phyloP scores from a whole-genome alignment of 169 alveolate genomes.

The Besnoitia besnoiti region DNA sequence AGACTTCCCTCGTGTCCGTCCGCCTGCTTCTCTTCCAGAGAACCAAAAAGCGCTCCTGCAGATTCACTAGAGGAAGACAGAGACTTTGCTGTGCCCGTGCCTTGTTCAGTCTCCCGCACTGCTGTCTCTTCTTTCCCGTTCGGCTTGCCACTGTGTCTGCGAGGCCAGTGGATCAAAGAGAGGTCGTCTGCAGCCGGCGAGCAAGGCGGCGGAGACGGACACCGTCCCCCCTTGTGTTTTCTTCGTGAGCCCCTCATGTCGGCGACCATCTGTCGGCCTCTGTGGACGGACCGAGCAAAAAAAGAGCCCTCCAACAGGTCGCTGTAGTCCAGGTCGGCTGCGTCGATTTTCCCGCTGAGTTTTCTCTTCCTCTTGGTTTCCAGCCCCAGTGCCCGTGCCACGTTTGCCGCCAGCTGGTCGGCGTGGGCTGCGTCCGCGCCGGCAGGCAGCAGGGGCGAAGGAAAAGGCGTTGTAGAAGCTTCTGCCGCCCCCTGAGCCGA shows the following conservation, averaged over 20 bases:
- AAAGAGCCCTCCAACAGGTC: neutral
- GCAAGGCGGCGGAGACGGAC: neutral
- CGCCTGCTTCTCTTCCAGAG: too few relatives aligned
- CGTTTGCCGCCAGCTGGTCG: neutral
- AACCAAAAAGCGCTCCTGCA: too few relatives aligned
- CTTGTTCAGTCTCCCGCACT: neutral
- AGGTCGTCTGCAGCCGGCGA: neutral
- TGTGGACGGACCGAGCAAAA: neutral
- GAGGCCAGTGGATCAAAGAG: neutral
- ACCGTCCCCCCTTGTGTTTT: neutral
- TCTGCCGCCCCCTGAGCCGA: neutral
- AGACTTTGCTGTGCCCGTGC: neutral
- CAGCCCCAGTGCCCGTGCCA: neutral
- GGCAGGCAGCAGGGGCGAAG: neutral
- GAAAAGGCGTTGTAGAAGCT: neutral
- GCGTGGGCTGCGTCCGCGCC: neutral
- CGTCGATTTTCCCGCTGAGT: too few relatives aligned
- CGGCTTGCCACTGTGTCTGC: too few relatives aligned
- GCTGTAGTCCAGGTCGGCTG: neutral
- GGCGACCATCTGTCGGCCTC: neutral
- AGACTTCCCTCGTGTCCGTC: too few relatives aligned
- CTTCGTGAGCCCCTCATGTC: neutral
- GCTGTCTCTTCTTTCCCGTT: neutral
- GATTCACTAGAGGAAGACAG: too few relatives aligned
- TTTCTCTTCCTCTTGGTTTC: neutral